Conservation (phyloP, 257 asterid genomes). For the Perilla frutescens region DNA sequence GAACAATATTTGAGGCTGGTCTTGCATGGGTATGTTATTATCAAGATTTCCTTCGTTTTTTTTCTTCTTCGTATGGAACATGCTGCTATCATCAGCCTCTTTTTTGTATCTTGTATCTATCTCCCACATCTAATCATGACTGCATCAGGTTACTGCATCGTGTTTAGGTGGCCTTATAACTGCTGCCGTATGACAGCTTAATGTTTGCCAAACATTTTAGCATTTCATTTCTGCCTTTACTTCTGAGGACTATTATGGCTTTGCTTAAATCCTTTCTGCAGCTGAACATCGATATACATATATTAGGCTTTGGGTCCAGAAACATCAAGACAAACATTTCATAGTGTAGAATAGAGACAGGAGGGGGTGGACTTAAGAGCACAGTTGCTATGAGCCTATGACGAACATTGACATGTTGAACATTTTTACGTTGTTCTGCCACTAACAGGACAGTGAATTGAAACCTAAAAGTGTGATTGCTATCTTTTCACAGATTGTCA, state of each 20-base stretch:
- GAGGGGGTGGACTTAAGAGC: too few species aligned
- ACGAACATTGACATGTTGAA: neutral
- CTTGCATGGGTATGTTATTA: slow-evolving; percentile 59
- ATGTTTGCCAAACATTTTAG: neutral
- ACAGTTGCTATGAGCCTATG: too few species aligned
- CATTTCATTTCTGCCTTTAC: neutral
- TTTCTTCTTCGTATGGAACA: too few species aligned
- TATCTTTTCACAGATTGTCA: slow-evolving; percentile 44
- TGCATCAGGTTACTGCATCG: too few species aligned
- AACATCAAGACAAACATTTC: neutral
- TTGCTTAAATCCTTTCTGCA: neutral
- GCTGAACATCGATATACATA: neutral
- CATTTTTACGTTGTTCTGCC: slow-evolving; percentile 7
- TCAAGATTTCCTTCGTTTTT: neutral
- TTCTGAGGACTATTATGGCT: neutral
- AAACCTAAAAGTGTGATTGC: neutral
- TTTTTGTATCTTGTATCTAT: neutral
- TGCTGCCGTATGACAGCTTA: too few species aligned
- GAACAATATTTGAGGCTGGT: slow-evolving; percentile 57
- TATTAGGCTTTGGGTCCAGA: neutral
- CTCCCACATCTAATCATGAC: neutral
- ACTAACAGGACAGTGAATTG: neutral
- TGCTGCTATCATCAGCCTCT: neutral
- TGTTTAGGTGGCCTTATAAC: too few species aligned
- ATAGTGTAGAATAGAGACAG: too few species aligned